Conservation (phyloP, 352 stramenopile genomes). For the Globisporangium echinulatum region DNA sequence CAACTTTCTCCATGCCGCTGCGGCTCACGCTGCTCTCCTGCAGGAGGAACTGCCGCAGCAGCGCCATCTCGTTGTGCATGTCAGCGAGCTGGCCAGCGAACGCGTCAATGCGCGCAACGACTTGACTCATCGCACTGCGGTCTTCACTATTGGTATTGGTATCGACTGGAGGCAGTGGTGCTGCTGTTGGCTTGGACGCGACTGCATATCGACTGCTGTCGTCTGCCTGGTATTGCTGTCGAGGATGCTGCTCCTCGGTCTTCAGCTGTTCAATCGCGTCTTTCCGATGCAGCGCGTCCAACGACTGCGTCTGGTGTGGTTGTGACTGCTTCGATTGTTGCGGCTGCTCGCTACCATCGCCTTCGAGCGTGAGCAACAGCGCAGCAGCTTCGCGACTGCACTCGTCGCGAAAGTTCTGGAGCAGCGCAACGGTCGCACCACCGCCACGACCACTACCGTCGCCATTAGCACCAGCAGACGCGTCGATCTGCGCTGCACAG, state of each 20-base stretch:
- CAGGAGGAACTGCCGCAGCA: slow-evolving; percentile 40
- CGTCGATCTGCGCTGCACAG: slow-evolving; percentile 44
- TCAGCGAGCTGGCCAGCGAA: slow-evolving; percentile 39
- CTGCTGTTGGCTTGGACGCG: no score
- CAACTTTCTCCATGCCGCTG: slow-evolving; percentile 41
- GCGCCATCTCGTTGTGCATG: slow-evolving; percentile 41
- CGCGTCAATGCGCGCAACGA: slow-evolving; percentile 30
- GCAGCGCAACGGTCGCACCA: slow-evolving; percentile 26
- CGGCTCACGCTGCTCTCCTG: slow-evolving; percentile 43
- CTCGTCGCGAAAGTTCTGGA: slow-evolving; percentile 34
- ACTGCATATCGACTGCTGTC: no score
- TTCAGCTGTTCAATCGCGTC: slow-evolving; percentile 20
- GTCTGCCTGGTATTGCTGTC: no score
- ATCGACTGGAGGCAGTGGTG: no score
- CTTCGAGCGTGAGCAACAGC: slow-evolving; percentile 33
- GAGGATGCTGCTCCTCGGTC: slow-evolving; percentile 6
- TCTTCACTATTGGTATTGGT: no score
- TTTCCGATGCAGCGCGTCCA: slow-evolving; percentile 13
- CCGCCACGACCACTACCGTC: slow-evolving; percentile 3
- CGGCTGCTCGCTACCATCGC: not conserved
- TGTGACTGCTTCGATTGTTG: no score
- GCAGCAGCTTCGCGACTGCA: slow-evolving; percentile 43
- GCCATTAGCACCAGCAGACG: slow-evolving; percentile 14
- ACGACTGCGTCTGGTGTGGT: not conserved
- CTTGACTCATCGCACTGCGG: not conserved